phyloP scores from a whole-genome alignment of 2,329 filamentous ascomycete genomes.

The Diaporthe sp. region DNA sequence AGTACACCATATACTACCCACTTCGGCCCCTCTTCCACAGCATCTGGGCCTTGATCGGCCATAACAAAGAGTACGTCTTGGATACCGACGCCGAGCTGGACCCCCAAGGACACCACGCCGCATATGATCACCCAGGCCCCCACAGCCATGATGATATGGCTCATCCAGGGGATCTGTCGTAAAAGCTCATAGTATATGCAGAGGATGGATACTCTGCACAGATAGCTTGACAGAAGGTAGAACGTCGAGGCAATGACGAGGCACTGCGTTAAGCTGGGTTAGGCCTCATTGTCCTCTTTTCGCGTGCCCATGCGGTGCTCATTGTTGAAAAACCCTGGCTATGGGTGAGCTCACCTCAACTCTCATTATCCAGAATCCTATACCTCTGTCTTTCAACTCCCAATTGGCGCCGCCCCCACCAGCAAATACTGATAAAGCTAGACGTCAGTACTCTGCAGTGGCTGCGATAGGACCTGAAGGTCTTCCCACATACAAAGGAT shows the following conservation, averaged over 20 bases:
- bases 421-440: conserved; percentile 10
- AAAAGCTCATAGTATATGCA: conserved; percentile 37
- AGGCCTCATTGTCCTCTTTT: not conserved
- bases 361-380: conserved; percentile 34
- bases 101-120: conserved; percentile 22
- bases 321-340: too few species aligned
- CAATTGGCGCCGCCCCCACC: conserved; percentile 31
- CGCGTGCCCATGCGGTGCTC: too few species aligned
- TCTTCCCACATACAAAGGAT: conserved; percentile 18
- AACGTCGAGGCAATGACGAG: conserved; percentile 34
- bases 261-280: not conserved
- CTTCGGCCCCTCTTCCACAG: conserved; percentile 27
- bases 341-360: conserved; percentile 21
- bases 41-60: conserved; percentile 20
- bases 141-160: conserved; percentile 14
- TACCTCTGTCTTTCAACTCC: conserved; percentile 13
- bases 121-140: conserved; percentile 31
- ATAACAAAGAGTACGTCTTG: conserved; percentile 30
- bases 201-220: conserved; percentile 30
- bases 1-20: conserved; percentile 35
- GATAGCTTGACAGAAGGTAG: conserved; percentile 33
- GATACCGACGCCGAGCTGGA: conserved; percentile 34
- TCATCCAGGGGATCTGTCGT: conserved; percentile 27
- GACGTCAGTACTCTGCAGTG: not conserved
- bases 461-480: not conserved